Percentiles rank a stretch among this genome's conserved stretches.
Conservation (phyloP, 495 filamentous ascomycete species). For the Peziza echinospora region DNA sequence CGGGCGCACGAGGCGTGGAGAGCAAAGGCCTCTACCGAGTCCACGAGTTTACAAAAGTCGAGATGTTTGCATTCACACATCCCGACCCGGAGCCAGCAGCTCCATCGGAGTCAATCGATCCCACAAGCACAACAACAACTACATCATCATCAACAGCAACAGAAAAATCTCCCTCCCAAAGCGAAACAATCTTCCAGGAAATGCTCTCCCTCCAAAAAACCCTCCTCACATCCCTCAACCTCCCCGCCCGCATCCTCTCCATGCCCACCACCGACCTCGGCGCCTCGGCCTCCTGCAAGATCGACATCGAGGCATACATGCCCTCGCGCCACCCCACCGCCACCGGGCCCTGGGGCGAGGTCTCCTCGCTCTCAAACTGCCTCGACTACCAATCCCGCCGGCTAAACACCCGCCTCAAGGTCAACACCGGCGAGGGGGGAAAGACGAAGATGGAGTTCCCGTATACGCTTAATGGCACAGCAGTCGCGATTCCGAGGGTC, state of each 20-base stretch:
- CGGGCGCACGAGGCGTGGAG: slow-evolving; percentile 66
- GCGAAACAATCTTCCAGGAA: slow-evolving; percentile 47
- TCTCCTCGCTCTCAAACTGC: slow-evolving; percentile 75
- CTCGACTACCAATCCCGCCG: slow-evolving; percentile 84
- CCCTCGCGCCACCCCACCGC: slow-evolving; percentile 46
- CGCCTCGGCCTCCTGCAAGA: slow-evolving; percentile 63
- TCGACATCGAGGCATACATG: slow-evolving; percentile 87
- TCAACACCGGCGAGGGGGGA: slow-evolving; percentile 24
- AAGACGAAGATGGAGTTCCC: slow-evolving; percentile 34
- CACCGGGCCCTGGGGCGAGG: slow-evolving; percentile 79
- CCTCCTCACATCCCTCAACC: slow-evolving; percentile 48
- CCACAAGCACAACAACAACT: background rate
- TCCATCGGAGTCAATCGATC: slow-evolving; percentile 4
- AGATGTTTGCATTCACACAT: slow-evolving; percentile 73
- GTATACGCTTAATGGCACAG: slow-evolving; percentile 85
- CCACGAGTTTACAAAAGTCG: slow-evolving; percentile 98
- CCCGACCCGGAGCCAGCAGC: slow-evolving; percentile 22
- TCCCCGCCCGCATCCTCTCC: slow-evolving; percentile 77
- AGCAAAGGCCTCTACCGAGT: slow-evolving; percentile 92
- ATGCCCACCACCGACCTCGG: slow-evolving; percentile 82
- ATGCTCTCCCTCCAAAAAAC: slow-evolving; percentile 71
- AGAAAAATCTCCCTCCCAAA: background rate
- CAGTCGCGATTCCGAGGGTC: slow-evolving; percentile 73
- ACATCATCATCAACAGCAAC: background rate
- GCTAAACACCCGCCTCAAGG: slow-evolving; percentile 45